Evolutionary conservation across 345 rosid genomes (phyloP), one percentile per base, ranked within the genome.

Genomic region (Boechera stricta): DNA sequence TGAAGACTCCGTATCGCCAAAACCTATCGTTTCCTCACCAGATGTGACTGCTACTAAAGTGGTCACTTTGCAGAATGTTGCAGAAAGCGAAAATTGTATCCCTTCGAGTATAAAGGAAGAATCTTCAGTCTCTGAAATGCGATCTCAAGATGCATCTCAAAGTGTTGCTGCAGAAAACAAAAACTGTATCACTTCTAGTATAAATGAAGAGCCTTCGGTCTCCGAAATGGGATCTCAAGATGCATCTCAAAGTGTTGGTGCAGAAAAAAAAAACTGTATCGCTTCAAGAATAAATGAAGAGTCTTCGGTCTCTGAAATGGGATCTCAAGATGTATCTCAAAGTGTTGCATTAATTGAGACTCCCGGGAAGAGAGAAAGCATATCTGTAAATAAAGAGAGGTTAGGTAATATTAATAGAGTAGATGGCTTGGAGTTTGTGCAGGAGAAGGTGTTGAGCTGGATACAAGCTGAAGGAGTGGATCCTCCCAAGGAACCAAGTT

Each of bases 1-100:
- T 31, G 73, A 77, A 67, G 77, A 45, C 59, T 51, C 80, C 12
- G 68, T 70, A 42, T 21, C 67, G 7, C 12, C 35, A 6, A 64
- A 74, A 32, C 15, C 64, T 10, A 7, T 52, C 33, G 7, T 73
- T 53, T 53, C 77, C 31, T 42, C 73, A 56, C 2, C 2, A 9
- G 61, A 49, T 67, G 73, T n/a, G 49, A 13, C 77, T 53, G 56
- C 4, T 31, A 10, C 55, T 42, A 55, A 54, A 16, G 56, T 35
- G 12, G 39, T 16, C 33, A 57, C 32, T 31, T 47, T 57, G 41
- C 58, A 55, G 59, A 16, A 57, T 15, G 52, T 9, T 58, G 31
- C 61, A 6, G 60, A 47, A 9, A 11, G 7, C 21, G 7, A 16
- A 29, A 64, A 16, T 7, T 63, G 15, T 52, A 16, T 5, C 61